phyloP scores from a whole-genome alignment of 305 asterid genomes.

The Fraxinus xanthoxyloides region DNA sequence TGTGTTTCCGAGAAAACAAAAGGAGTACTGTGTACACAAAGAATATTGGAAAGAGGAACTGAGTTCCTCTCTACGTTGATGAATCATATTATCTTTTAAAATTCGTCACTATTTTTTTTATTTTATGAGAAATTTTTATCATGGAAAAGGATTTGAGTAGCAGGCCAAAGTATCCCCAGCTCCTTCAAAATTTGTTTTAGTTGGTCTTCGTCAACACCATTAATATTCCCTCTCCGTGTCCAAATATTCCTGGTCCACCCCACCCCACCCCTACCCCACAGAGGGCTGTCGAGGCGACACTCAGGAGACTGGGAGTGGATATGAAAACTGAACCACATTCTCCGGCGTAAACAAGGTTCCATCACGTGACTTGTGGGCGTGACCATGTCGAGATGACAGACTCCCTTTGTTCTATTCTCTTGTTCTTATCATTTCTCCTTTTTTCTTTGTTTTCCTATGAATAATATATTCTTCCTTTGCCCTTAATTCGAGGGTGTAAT shows the following conservation, averaged over 20 bases:
- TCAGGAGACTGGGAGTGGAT: conserved; percentile 13
- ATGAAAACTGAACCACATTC: conserved; percentile 38
- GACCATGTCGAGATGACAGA: conserved; percentile 25
- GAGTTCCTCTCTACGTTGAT: background rate
- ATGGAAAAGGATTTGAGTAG: conserved; percentile 15
- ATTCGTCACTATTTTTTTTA: background rate
- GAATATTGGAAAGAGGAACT: conserved; percentile 14
- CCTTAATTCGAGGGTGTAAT: background rate
- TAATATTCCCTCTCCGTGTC: conserved; percentile 81
- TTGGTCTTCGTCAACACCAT: conserved; percentile 26
- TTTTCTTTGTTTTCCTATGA: background rate
- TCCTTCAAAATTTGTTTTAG: background rate
- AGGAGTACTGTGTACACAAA: conserved; percentile 17
- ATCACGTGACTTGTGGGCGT: conserved; percentile 43
- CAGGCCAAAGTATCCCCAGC: conserved; percentile 14
- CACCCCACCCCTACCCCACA: background rate
- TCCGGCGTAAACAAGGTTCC: conserved; percentile 46
- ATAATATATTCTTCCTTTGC: background rate
- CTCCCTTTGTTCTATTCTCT: conserved; percentile 26
- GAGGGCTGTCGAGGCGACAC: conserved; percentile 25
- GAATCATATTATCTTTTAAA: background rate
- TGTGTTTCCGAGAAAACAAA: conserved; percentile 39
- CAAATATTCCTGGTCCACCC: conserved; percentile 41
- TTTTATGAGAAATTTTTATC: background rate
- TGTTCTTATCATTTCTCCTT: conserved; percentile 1